A percentile compares a stretch with the other conserved stretches of the same genome.
phyloP scores from a whole-genome alignment of 192 early-diverging fungal species.

The Fimicolochytrium jonesii region DNA sequence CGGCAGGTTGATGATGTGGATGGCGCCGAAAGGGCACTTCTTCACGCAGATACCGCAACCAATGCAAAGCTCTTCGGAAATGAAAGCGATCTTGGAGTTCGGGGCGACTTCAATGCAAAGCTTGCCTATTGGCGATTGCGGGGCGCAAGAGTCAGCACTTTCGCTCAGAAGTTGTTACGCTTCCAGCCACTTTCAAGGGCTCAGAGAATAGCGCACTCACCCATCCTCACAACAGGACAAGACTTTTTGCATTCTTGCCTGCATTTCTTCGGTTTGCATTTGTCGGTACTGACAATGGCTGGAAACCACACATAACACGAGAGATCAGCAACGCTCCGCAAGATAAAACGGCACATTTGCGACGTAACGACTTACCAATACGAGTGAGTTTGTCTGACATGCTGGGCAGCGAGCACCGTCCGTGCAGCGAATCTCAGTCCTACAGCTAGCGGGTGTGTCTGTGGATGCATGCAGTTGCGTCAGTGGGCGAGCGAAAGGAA shows the following conservation, averaged over 20 bases:
- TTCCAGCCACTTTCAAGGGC: too few relatives aligned
- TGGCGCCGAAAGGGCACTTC: slow-evolving; percentile 96
- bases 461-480: too few relatives aligned
- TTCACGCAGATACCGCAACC: slow-evolving; percentile 98
- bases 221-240: slow-evolving; percentile 96
- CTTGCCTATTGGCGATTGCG: slow-evolving; percentile 58
- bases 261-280: slow-evolving; percentile 99
- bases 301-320: slow-evolving; percentile 9
- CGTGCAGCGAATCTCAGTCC: too few relatives aligned
- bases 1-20: slow-evolving; percentile 94
- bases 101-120: slow-evolving; percentile 89
- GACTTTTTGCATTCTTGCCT: slow-evolving; percentile 96
- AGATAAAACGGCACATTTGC: not conserved
- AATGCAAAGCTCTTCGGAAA: slow-evolving; percentile 95
- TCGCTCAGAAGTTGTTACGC: too few relatives aligned
- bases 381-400: slow-evolving; percentile 89
- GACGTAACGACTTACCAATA: slow-evolving; percentile 49
- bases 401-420: not conserved
- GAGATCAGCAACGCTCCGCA: not conserved
- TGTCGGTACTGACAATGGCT: slow-evolving; percentile 91
- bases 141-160: not conserved
- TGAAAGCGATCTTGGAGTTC: slow-evolving; percentile 83
- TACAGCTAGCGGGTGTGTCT: too few relatives aligned
- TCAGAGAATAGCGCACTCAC: slow-evolving; percentile 48
- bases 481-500: too few relatives aligned